Base-by-base conservation (phyloP, 2,329 filamentous ascomycete genomes). In the Magnaporthiopsis rhizophila region DNA sequence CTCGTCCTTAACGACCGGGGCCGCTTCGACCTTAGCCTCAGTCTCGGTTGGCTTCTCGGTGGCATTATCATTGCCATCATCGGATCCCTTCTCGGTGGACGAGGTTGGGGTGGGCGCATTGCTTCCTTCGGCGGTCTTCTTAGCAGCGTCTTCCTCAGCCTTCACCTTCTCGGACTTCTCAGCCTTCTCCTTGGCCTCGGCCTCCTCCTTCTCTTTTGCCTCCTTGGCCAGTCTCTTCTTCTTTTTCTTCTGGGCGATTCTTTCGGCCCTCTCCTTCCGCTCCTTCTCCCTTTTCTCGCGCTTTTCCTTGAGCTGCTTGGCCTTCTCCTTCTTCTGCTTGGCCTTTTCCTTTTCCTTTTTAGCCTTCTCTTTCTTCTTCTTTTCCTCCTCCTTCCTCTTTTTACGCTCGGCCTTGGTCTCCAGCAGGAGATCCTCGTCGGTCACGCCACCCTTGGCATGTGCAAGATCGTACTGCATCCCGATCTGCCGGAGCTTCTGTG, bases 401-500 rank as follows among this genome's bases (percentile, higher is more conserved):
- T 61, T 61, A 58, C 64, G 34, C 4, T 64, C 59, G 4, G 62
- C 50, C 53, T 60, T 62, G 26, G 57, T 45, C 11, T 65, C 65
- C 8, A 68, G 56, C 8, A n/a, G 38, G 2, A 58, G 58, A 62
- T 68, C 67, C 50, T 67, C 66, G 34, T 68, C 67, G 2, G 64
- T 63, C n/a, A 62, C 65, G 8, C 50, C 61, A 18, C 63, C 65
- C 62, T 68, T 69, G 21, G 81, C 80, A 68, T 87, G 83, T 0
- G 86, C 84, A 21, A 87, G 77, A 65, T 88, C 86, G 65, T 87
- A 86, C 36, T 83, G 83, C 64, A 84, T 76, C 0, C 84, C 86
- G 15, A 85, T 80, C 64, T 83, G 77, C 2, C 86, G 76, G 3
- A 91, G 78, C 71, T 92, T 92, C 68, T 88, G 84, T 1, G 88